Conservation (phyloP, 176 grass and related monocot species). For the Canna indica region DNA sequence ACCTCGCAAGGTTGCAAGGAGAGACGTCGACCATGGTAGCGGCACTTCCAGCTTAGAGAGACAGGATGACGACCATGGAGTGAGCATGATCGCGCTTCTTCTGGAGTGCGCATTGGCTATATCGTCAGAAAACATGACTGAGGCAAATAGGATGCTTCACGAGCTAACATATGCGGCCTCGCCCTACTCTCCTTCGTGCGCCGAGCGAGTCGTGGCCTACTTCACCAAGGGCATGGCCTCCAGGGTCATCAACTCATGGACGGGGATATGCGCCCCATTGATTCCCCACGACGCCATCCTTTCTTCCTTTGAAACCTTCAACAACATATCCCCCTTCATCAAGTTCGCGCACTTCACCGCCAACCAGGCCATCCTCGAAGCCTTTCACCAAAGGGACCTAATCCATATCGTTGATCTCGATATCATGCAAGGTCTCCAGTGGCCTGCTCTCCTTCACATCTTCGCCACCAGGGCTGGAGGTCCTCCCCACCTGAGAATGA, state of each 20-base stretch:
- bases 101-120: constrained; percentile 48
- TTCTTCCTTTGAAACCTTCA: neutral
- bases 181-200: constrained; percentile 41
- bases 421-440: constrained; percentile 45
- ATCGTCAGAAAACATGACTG: constrained; percentile 37
- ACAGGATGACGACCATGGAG: constrained; percentile 11
- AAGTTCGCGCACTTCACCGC: constrained; percentile 99
- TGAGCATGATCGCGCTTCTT: constrained; percentile 42
- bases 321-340: constrained; percentile 40
- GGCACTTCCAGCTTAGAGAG: too few relatives aligned
- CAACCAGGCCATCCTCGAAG: constrained; percentile 82
- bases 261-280: constrained; percentile 28
- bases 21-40: neutral
- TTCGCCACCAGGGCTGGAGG: constrained; percentile 26
- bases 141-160: constrained; percentile 35
- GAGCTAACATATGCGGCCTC: constrained; percentile 49
- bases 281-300: constrained; percentile 33
- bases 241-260: constrained; percentile 39
- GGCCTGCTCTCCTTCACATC: constrained; percentile 42
- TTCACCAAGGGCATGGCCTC: constrained; percentile 41
- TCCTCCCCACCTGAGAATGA: constrained; percentile 33
- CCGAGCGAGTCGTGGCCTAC: constrained; percentile 58
- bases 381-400: constrained; percentile 22
- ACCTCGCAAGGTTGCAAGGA: neutral
- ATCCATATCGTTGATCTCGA: constrained; percentile 52